phyloP scores from a whole-genome alignment of 805 yeast genomes.

The Yarrowia alimentaria region DNA sequence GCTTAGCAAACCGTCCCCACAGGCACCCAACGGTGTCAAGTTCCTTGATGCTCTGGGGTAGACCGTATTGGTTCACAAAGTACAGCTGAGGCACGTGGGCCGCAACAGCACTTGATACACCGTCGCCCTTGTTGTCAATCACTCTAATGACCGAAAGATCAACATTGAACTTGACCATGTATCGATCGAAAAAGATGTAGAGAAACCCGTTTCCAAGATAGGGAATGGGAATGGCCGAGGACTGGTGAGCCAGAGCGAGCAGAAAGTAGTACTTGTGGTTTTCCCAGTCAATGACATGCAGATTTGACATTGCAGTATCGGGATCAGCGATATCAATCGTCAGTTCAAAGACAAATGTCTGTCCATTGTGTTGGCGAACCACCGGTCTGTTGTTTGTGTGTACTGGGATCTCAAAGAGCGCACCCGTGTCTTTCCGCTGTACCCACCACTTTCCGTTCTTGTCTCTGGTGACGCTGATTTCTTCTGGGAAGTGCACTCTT shows the following conservation, averaged over 20 bases:
- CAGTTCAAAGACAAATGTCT: slow-evolving; percentile 4
- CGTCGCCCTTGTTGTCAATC: too few relatives aligned
- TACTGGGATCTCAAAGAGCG: too few relatives aligned
- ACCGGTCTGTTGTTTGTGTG: neutral
- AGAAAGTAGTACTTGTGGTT: neutral
- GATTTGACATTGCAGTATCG: slow-evolving; percentile 7
- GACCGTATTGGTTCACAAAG: slow-evolving; percentile 1
- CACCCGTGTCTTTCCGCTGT: too few relatives aligned
- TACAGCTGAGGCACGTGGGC: neutral
- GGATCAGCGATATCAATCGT: slow-evolving; percentile 1
- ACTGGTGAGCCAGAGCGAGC: slow-evolving; percentile 2
- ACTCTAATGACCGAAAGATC: too few relatives aligned
- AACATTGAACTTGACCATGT: slow-evolving; percentile 14
- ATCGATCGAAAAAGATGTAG: slow-evolving; percentile 9
- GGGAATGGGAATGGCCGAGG: slow-evolving; percentile 1
- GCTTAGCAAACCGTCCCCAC: slow-evolving; percentile 7
- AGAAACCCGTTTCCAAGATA: slow-evolving; percentile 3
- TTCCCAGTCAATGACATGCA: slow-evolving; percentile 10
- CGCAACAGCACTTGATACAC: too few relatives aligned
- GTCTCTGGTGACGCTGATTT: too few relatives aligned
- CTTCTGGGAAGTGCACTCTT: too few relatives aligned
- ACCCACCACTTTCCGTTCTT: too few relatives aligned
- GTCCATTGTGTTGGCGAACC: neutral
- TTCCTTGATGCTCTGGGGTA: neutral
- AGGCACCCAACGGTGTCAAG: neutral